A percentile compares a stretch with the other conserved stretches of the same genome.
Conservation (phyloP, 2,329 filamentous ascomycete species). For the Pezicula carpinea region DNA sequence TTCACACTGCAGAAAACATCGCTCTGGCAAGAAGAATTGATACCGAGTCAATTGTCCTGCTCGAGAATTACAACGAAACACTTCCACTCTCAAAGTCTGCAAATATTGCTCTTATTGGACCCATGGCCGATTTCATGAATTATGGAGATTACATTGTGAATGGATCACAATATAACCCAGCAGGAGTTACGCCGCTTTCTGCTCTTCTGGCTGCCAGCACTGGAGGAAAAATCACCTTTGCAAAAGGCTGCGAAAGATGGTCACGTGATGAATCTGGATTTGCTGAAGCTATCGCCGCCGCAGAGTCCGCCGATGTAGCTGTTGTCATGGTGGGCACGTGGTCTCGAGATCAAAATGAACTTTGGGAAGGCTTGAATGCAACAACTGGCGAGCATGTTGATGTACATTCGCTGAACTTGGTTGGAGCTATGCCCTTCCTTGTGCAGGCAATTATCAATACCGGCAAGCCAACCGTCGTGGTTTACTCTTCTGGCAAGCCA, state of each 20-base stretch:
- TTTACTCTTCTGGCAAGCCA: conserved; percentile 78
- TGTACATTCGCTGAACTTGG: conserved; percentile 56
- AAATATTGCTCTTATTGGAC: conserved; percentile 69
- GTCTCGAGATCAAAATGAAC: conserved; percentile 65
- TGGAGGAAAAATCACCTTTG: conserved; percentile 58
- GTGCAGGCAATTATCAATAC: conserved; percentile 64
- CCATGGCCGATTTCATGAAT: conserved; percentile 71
- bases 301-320: conserved; percentile 64
- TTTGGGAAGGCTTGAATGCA: conserved; percentile 67
- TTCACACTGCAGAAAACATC: conserved; percentile 66
- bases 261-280: conserved; percentile 66
- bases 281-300: conserved; percentile 58
- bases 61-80: conserved; percentile 68
- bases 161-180: conserved; percentile 46
- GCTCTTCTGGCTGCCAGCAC: conserved; percentile 59
- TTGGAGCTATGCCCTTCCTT: conserved; percentile 64
- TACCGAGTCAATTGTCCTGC: conserved; percentile 71
- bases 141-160: conserved; percentile 73
- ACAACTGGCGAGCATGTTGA: conserved; percentile 75
- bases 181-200: conserved; percentile 65
- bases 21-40: conserved; percentile 69
- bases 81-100: conserved; percentile 63
- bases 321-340: conserved; percentile 72
- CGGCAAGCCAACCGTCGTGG: conserved; percentile 70
- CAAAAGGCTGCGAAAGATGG: conserved; percentile 69